Base-by-base conservation (phyloP, 495 filamentous ascomycete genomes). In the Penicillium goetzii region DNA sequence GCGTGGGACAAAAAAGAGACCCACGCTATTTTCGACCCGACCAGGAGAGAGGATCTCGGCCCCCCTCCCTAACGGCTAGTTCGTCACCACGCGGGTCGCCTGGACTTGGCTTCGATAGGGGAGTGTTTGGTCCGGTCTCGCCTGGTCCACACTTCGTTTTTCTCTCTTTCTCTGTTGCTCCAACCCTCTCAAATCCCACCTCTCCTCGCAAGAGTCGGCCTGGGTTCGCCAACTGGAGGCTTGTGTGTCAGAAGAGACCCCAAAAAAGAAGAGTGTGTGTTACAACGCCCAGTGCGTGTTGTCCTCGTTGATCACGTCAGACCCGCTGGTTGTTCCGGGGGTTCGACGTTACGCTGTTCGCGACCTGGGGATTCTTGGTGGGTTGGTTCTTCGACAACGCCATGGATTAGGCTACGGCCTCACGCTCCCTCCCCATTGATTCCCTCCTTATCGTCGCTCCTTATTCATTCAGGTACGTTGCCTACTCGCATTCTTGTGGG, bases 31-130 rank as follows among this genome's bases (percentile, higher is more conserved):
- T 17, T 41, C 21, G 54, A 41, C 54, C 33, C 38, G 4, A 33
- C 10, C 14, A 41, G 34, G 54, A 47, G 33, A 45, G 41, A 40
- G 36, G 15, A 53, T 56, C 59, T 56, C 56, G 62, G 60, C 59
- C 66, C 59, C 61, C 55, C 43, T 47, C 40, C 40, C 40, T 21
- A 11, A 25, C 43, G 63, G 58, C 61, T 64, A 70, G 63, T 66
- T 70, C 62, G 62, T 64, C 64, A 67, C 60, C 61, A 63, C 65
- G 52, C 68, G 68, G 69, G 68, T 71, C 70, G 67, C 61, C 65
- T 68, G 47, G 67, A 65, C 67, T 68, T 65, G 59, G 64, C 63
- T 63, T 72, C 59, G 56, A 66, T 70, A 65, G 62, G 70, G 67
- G 68, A 65, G 53, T 58, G 33, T 63, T 63, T 60, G 62, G 69